A percentile compares a stretch with the other conserved stretches of the same genome.
Evolutionary conservation across 805 yeast genomes (phyloP).

Genomic region (Teunomyces cretensis): DNA sequence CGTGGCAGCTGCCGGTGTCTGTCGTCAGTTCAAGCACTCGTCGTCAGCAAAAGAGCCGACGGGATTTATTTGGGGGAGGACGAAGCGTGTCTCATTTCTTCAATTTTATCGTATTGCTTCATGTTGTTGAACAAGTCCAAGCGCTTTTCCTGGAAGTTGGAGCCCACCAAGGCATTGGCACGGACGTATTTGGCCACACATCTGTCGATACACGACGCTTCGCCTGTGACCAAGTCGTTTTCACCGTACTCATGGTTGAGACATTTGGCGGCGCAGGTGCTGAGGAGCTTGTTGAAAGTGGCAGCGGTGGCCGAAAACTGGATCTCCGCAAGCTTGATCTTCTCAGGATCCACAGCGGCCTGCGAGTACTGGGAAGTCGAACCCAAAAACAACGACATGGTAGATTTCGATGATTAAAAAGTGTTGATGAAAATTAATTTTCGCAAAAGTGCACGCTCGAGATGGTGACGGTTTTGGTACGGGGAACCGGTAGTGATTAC

Average conservation of each 20-base stretch:
- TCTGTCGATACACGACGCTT: conserved; percentile 75
- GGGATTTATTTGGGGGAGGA: background rate
- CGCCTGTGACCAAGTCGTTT: conserved; percentile 82
- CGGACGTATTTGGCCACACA: conserved; percentile 83
- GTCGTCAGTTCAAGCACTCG: too few relatives aligned
- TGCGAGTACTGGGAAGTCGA: conserved; percentile 38
- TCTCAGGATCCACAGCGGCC: conserved; percentile 58
- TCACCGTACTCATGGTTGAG: conserved; percentile 85
- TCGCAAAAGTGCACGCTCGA: background rate
- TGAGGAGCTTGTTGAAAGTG: conserved; percentile 47
- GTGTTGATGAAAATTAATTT: background rate
- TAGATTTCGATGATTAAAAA: background rate
- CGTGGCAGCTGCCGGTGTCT: too few relatives aligned
- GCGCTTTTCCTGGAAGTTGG: conserved; percentile 40
- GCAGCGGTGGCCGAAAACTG: conserved; percentile 63
- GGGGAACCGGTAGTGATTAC: too few relatives aligned
- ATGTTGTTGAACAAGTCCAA: conserved; percentile 45
- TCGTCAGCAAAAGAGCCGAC: too few relatives aligned
- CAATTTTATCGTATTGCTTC: conserved; percentile 32
- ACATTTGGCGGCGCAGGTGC: conserved; percentile 72
- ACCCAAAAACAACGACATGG: conserved; percentile 67
- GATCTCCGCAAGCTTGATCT: conserved; percentile 60
- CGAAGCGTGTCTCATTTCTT: conserved; percentile 2
- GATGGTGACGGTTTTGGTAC: background rate
- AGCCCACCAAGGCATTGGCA: conserved; percentile 66